Base-by-base conservation (phyloP, 805 yeast genomes). In the Candida awuae region DNA sequence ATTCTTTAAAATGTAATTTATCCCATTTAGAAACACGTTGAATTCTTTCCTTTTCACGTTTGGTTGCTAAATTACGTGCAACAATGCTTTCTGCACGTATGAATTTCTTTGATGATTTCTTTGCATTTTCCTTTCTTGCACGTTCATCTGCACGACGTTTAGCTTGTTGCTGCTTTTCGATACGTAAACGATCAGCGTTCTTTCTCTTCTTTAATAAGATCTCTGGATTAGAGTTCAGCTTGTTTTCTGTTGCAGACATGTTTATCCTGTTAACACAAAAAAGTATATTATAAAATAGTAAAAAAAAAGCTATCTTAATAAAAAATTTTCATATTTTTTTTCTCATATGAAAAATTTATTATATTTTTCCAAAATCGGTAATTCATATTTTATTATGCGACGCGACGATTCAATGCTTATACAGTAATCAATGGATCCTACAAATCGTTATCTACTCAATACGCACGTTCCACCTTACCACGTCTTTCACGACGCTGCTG, bases 161-260 rank as follows among this genome's bases (percentile, higher is more conserved):
- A 13, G 79, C 78, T 39, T 70, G 69, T 47, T 79, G 83, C 58
- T 81, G 90, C 54, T 80, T 83, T 58, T 79, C 84, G 38, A 82
- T 51, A 58, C 87, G 72, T 49, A 78, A 66, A 58, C 81, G 68
- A 58, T 83, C 90, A 43, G 80, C 82, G 55, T 80, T 74, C 66
- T 82, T 84, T 63, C 94, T 76, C 66, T 83, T 84, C 55, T 78
- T 76, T 46, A 84, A 69, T 50, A 84, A 73, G 40, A 84, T 70
- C 59, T 84, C 92, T 28, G 92, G 90, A 55, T 79, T 81, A 19
- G 81, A 70, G 56, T 80, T 75, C 37, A 35, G 29, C 18, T 35
- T 39, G 16, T 29, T 39, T 15, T 39, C 43, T 8, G 35, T 14
- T 4, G 34, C 29, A 22, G 40, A 25, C 37, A 33, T 29, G 16